Percentiles rank a stretch among this genome's conserved stretches.
phyloP scores from a whole-genome alignment of 2,329 filamentous ascomycete genomes.

The Colletotrichum sidae region DNA sequence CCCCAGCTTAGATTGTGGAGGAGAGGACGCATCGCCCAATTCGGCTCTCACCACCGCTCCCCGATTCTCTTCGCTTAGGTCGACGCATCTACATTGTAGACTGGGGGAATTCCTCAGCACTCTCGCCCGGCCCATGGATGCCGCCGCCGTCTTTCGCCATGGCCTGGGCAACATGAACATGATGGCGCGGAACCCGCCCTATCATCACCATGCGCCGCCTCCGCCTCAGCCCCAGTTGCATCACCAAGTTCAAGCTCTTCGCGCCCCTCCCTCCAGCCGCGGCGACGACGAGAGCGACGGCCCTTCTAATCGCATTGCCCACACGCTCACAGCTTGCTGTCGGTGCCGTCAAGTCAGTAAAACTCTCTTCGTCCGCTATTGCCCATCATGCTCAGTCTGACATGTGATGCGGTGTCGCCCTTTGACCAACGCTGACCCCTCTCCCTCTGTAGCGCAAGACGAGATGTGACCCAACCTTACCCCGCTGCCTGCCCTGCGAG shows the following conservation, averaged over 20 bases:
- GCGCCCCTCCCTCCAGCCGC: constrained; percentile 44
- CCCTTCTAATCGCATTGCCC: constrained; percentile 73
- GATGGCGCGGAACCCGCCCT: constrained; percentile 39
- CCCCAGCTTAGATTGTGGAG: constrained; percentile 4
- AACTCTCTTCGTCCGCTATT: constrained; percentile 32
- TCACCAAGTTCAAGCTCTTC: constrained; percentile 46
- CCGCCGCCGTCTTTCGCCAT: constrained; percentile 69
- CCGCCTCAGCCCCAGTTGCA: constrained; percentile 40
- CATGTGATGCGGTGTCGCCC: constrained; percentile 14
- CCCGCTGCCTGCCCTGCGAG: constrained; percentile 92
- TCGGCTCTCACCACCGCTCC: background rate
- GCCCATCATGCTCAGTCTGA: constrained; percentile 1
- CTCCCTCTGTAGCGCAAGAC: constrained; percentile 81
- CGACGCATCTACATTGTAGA: background rate
- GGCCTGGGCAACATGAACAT: constrained; percentile 48
- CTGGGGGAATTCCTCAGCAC: constrained; percentile 31
- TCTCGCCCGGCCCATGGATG: constrained; percentile 62
- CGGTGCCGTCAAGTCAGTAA: constrained; percentile 78
- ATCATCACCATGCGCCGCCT: constrained; percentile 40
- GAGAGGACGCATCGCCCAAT: background rate
- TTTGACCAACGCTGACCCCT: constrained; percentile 35
- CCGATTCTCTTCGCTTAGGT: background rate
- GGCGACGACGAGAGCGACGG: constrained; percentile 63
- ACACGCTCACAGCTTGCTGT: constrained; percentile 84
- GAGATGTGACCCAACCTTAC: constrained; percentile 91